Percentiles rank a stretch among this genome's conserved stretches.
Conservation (phyloP, 2,329 filamentous ascomycete species). For the Pseudogymnoascus sp. region DNA sequence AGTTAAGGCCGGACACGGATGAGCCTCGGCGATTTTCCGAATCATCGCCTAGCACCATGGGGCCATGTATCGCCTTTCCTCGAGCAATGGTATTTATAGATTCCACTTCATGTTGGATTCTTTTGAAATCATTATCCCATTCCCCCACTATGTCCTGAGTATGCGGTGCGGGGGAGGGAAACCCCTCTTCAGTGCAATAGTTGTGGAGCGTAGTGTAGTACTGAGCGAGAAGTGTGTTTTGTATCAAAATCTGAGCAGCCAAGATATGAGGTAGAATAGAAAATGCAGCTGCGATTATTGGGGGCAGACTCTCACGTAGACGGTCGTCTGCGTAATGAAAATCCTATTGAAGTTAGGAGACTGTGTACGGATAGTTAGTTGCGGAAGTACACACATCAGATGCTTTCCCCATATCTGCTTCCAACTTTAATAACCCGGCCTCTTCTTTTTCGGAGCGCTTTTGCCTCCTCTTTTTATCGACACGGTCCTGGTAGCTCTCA, state of each 20-base stretch:
- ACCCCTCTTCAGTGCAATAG: slow-evolving; percentile 60
- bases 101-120: slow-evolving; percentile 59
- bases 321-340: slow-evolving; percentile 70
- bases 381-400: slow-evolving; percentile 44
- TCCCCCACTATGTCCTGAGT: slow-evolving; percentile 61
- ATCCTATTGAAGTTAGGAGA: slow-evolving; percentile 37
- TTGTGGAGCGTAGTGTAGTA: slow-evolving; percentile 70
- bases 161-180: slow-evolving; percentile 63
- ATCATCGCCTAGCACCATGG: slow-evolving; percentile 33
- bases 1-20: slow-evolving; percentile 23
- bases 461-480: slow-evolving; percentile 62
- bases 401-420: slow-evolving; percentile 58
- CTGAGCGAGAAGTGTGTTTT: slow-evolving; percentile 68
- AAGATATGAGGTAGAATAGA: slow-evolving; percentile 66
- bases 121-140: slow-evolving; percentile 57
- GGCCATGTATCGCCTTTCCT: slow-evolving; percentile 56
- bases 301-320: slow-evolving; percentile 62
- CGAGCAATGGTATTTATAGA: slow-evolving; percentile 53
- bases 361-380: slow-evolving; percentile 12
- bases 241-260: slow-evolving; percentile 61
- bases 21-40: slow-evolving; percentile 18
- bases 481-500: slow-evolving; percentile 66
- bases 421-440: slow-evolving; percentile 58
- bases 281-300: slow-evolving; percentile 61
- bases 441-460: slow-evolving; percentile 68